Evolutionary conservation across 179 eudicot genomes (phyloP), one percentile per base, ranked within the genome.

Genomic region (Beta macrorhiza): DNA sequence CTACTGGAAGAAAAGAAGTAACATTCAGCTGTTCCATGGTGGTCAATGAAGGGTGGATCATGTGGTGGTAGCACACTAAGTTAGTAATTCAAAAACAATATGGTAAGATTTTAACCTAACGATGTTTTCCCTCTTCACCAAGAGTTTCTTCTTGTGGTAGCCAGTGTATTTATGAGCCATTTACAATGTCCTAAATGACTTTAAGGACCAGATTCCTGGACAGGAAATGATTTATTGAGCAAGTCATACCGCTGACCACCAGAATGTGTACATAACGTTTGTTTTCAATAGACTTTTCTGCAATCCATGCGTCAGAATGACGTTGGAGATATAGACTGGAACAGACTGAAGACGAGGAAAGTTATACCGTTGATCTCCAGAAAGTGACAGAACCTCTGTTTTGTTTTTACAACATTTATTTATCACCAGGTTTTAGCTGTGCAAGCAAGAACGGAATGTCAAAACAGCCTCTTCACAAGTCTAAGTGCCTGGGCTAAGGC

Each of bases 21-120:
- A 55, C 75, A 42, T 70, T 79, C 76, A 70, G 68, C 56, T 44
- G 47, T 70, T 57, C 53, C 32, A 44, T 37, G 42, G 42, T 57
- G 29, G 51, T 51, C 45, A 51, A 37, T 37, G 25, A 44, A 20
- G 56, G 76, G 37, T 72, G 55, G 14, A 75, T 61, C 64, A 19
- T 11, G 32, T 45, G 59, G 56, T 29, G 22, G 59, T 12, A 45
- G 57, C 32, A 70, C 2, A n/a, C 13, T 22, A 69, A 56, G 19
- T 55, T 6, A 55, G 67, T 56, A 42, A 70, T 58, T 19, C 10
- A 15, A 47, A 55, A 67, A n/a, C 53, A 49, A 12, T 10, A 22
- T 42, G 69, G 78, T 13, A 16, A 64, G 55, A 9, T 37, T 13
- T 62, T 61, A 13, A 62, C 22, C 45, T 7, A 76, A 62, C 17